phyloP scores from a whole-genome alignment of 176 grass and related monocot species.

The Aegilops longissima region DNA sequence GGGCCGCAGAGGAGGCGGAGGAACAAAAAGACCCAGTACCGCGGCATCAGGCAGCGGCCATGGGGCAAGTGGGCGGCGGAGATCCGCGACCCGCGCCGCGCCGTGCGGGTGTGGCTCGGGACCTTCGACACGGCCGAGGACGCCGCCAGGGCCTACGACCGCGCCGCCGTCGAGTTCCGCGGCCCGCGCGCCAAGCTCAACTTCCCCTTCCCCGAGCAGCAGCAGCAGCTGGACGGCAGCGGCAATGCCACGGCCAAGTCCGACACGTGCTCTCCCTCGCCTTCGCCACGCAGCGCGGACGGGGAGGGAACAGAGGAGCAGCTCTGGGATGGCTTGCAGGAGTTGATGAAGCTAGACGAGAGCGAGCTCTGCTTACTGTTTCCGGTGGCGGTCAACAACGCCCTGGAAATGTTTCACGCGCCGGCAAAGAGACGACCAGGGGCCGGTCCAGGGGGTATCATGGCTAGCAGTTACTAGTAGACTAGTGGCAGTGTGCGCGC shows the following conservation, averaged over 20 bases:
- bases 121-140: slow-evolving; percentile 85
- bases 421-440: too few relatives aligned
- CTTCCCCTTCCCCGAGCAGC: slow-evolving; percentile 70
- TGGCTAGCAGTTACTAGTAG: too few relatives aligned
- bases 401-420: too few relatives aligned
- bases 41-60: slow-evolving; percentile 79
- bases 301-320: slow-evolving; percentile 22
- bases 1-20: slow-evolving; percentile 31
- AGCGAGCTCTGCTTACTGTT: slow-evolving; percentile 36
- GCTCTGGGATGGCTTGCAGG: slow-evolving; percentile 78
- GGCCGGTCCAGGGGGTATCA: too few relatives aligned
- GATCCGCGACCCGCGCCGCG: slow-evolving; percentile 83
- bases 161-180: slow-evolving; percentile 83
- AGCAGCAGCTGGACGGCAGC: neutral
- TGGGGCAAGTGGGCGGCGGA: slow-evolving; percentile 99
- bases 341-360: slow-evolving; percentile 62
- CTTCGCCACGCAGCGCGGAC: slow-evolving; percentile 16
- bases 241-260: neutral
- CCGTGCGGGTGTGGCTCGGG: slow-evolving; percentile 85
- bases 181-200: slow-evolving; percentile 90
- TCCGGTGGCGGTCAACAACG: neutral
- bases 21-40: slow-evolving; percentile 75
- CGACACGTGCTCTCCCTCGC: slow-evolving; percentile 31
- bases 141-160: slow-evolving; percentile 75
- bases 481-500: too few relatives aligned